A percentile compares a stretch with the other conserved stretches of the same genome.
phyloP scores from a whole-genome alignment of 2,329 filamentous ascomycete genomes.

The Penicillium sp. region DNA sequence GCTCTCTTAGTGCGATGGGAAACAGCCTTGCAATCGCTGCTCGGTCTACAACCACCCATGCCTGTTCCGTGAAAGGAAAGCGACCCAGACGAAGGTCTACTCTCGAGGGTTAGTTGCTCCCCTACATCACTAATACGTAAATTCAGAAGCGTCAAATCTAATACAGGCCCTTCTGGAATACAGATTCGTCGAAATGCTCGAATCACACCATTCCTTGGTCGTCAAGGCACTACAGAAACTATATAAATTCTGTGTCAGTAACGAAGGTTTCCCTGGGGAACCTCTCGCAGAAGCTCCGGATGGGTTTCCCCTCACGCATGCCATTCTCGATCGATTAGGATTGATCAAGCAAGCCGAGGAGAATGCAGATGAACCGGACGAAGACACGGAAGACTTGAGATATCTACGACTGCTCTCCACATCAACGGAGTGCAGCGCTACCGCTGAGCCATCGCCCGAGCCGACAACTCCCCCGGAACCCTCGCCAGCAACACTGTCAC shows the following conservation, averaged over 20 bases:
- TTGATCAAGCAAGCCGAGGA: slow-evolving; percentile 50
- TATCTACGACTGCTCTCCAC: slow-evolving; percentile 42
- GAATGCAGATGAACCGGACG: slow-evolving; percentile 39
- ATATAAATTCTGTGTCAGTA: slow-evolving; percentile 47
- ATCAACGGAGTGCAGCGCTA: slow-evolving; percentile 42
- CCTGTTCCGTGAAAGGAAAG: slow-evolving; percentile 49
- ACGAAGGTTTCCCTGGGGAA: slow-evolving; percentile 49
- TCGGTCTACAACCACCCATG: slow-evolving; percentile 49
- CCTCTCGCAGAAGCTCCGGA: slow-evolving; percentile 44
- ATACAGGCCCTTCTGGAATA: background rate
- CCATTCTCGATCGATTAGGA: slow-evolving; percentile 47
- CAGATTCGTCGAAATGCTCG: slow-evolving; percentile 51
- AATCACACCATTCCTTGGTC: slow-evolving; percentile 48
- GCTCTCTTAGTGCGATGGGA: slow-evolving; percentile 47
- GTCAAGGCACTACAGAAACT: slow-evolving; percentile 48
- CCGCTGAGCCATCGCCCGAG: slow-evolving; percentile 44
- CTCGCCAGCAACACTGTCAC: slow-evolving; percentile 28
- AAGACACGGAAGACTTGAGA: slow-evolving; percentile 41
- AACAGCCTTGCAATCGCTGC: slow-evolving; percentile 50
- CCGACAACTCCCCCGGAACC: slow-evolving; percentile 39
- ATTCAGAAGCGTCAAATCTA: background rate
- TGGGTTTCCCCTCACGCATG: slow-evolving; percentile 47
- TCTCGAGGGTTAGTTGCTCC: slow-evolving; percentile 43
- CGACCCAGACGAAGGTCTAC: slow-evolving; percentile 50
- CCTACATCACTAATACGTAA: background rate